These are phyloP conservation scores for Parascedosporium putredinis DNA, from an alignment of 2,329 filamentous ascomycete species.

Conservation along the genomic window DNA sequence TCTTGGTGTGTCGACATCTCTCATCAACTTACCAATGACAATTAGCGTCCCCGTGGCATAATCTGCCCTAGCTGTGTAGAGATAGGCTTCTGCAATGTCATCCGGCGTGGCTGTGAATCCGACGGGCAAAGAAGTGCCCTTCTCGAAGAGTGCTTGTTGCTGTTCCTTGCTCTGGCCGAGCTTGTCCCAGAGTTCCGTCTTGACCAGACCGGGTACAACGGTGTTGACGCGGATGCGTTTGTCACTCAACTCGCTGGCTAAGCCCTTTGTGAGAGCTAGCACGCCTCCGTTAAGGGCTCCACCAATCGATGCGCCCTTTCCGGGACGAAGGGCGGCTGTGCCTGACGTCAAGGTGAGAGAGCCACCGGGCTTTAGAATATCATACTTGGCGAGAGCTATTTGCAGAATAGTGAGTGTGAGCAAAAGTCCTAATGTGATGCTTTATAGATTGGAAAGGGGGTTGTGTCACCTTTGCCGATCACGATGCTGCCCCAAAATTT, in stretches of 20 bases:
- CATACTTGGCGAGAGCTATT: conserved; percentile 23
- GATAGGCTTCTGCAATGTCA: conserved; percentile 31
- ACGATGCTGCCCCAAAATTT: conserved; percentile 29
- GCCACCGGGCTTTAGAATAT: conserved; percentile 24
- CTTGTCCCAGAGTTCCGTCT: conserved; percentile 23
- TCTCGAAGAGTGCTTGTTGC: conserved; percentile 16
- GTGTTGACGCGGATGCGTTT: conserved; percentile 22
- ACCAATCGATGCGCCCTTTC: conserved; percentile 24
- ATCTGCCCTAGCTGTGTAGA: conserved; percentile 32
- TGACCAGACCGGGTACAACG: conserved; percentile 20
- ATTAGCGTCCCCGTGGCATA: conserved; percentile 25
- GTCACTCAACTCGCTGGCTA: conserved; percentile 17
- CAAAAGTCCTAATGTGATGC: neutral
- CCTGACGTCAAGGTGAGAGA: conserved; percentile 27
- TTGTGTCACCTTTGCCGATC: conserved; percentile 21
- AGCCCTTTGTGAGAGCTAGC: conserved; percentile 17
- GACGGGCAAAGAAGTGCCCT: conserved; percentile 6
- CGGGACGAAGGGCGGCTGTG: conserved; percentile 22
- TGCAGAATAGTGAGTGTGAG: neutral
- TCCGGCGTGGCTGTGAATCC: conserved; percentile 19
- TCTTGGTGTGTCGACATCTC: neutral
- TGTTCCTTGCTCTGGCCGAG: conserved; percentile 17
- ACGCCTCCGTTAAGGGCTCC: conserved; percentile 21
- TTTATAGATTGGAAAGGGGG: neutral
- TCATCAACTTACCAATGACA: neutral